These are phyloP conservation scores for Cnidoscolus chayamansa DNA, from an alignment of 441 rosid species.

Conservation along the genomic window DNA sequence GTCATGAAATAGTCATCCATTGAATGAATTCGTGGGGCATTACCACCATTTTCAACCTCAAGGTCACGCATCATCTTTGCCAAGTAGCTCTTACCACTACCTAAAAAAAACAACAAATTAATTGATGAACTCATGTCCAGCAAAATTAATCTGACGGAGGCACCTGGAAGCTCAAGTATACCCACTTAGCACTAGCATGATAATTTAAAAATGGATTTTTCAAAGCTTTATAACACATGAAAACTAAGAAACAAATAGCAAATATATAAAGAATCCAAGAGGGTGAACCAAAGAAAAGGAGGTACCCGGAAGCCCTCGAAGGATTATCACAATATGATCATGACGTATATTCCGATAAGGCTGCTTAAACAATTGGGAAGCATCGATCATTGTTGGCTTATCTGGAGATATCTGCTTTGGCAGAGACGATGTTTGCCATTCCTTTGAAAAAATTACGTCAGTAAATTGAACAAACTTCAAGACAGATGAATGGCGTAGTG, in stretches of 20 bases:
- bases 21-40: conserved; percentile 89
- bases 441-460: conserved; percentile 24
- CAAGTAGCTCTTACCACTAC: conserved; percentile 94
- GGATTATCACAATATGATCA: conserved; percentile 75
- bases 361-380: conserved; percentile 60
- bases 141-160: not conserved
- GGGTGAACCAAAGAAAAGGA: not conserved
- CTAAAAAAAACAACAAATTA: conserved; percentile 31
- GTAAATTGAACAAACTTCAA: conserved; percentile 3
- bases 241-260: not conserved
- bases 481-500: not conserved
- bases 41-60: conserved; percentile 85
- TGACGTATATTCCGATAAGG: conserved; percentile 68
- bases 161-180: too few species aligned
- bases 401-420: conserved; percentile 39
- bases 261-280: not conserved
- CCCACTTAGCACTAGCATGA: not conserved
- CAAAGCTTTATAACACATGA: conserved; percentile 1
- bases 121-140: not conserved
- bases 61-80: conserved; percentile 87
- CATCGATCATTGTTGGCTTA: conserved; percentile 57
- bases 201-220: not conserved
- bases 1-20: conserved; percentile 99
- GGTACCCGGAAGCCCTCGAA: conserved; percentile 86
- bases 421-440: conserved; percentile 34